Base-by-base conservation (phyloP, 2,329 filamentous ascomycete species). In the Nemania sp. region DNA sequence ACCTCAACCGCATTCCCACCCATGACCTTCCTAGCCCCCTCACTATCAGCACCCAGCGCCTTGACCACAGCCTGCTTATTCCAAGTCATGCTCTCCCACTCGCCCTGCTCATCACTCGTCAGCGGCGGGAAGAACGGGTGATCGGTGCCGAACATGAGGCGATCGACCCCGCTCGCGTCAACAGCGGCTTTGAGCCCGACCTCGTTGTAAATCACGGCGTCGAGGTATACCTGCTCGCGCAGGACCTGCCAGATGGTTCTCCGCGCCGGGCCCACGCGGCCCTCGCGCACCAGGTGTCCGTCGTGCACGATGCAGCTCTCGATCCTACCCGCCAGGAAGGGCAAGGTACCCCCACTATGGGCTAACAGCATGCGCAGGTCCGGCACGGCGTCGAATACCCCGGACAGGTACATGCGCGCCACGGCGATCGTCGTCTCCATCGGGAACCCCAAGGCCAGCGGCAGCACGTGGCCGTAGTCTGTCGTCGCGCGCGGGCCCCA, bases 351-450 rank as follows among this genome's bases (percentile, higher is more conserved):
- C 1, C 92, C 92, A 20, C 89, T 91, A 72, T 97, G 92, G 0
- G 92, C 92, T 4, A 97, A 77, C 49, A 97, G 77, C 66, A 97
- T 84, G 19, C 83, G 79, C 57, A 97, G 72, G 7, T 77, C 75
- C 0, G 80, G 81, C 39, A 91, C 88, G 8, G 82, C 78, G 69
- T 96, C 91, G 70, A 94, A 96, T 0, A 95, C 88, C 0, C 90
- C 89, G 0, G 87, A 82, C n/a, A 97, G 76, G 49, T 91, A 86
- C 90, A 97, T 95, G 41, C 92, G 80, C 3, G 89, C 84, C 2
- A 96, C 86, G 0, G 91, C 90, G 63, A 97, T 93, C 1, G 92
- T 96, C 0, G 92, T 97, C 73, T 97, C 92, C 61, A 97, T 82
- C 0, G 92, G 91, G 68, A 96, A 96, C 0, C 92, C 92, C 3